phyloP scores from a whole-genome alignment of 1,139 yeast genomes.

The Hemisphaericaspora lyxosophila region DNA sequence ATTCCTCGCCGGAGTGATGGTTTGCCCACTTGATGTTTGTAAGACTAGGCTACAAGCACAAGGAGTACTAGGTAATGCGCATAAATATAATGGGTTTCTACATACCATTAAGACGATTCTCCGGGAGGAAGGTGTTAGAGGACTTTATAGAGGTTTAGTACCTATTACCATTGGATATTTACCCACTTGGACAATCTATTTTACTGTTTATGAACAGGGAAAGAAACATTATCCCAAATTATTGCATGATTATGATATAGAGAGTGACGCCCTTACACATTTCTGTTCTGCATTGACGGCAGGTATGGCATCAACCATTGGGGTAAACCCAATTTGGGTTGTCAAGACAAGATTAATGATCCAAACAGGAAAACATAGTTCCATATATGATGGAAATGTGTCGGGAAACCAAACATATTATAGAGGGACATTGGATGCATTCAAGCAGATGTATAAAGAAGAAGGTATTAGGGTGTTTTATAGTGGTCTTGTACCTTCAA shows the following conservation, averaged over 20 bases:
- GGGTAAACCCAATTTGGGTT: slow-evolving; percentile 97
- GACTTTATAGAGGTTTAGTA: slow-evolving; percentile 85
- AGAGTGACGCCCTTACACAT: slow-evolving; percentile 57
- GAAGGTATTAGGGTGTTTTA: slow-evolving; percentile 88
- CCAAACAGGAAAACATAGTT: slow-evolving; percentile 58
- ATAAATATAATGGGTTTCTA: slow-evolving; percentile 55
- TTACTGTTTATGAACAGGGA: slow-evolving; percentile 81
- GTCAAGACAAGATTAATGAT: slow-evolving; percentile 92
- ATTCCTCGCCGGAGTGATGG: slow-evolving; percentile 46
- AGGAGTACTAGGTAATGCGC: slow-evolving; percentile 21
- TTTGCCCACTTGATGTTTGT: slow-evolving; percentile 49
- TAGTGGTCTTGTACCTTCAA: slow-evolving; percentile 86
- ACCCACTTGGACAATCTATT: slow-evolving; percentile 97
- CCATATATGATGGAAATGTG: slow-evolving; percentile 30
- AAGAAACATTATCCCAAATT: slow-evolving; percentile 44
- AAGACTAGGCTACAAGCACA: slow-evolving; percentile 49
- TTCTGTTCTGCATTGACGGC: slow-evolving; percentile 85
- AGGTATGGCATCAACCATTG: slow-evolving; percentile 81
- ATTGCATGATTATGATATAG: slow-evolving; percentile 26
- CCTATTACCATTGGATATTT: slow-evolving; percentile 92
- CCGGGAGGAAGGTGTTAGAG: slow-evolving; percentile 75
- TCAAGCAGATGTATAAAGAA: slow-evolving; percentile 67
- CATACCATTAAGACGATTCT: slow-evolving; percentile 65
- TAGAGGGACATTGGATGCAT: slow-evolving; percentile 81
- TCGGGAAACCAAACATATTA: slow-evolving; percentile 42